These are phyloP conservation scores for Cicer cuneatum DNA, from an alignment of 306 rosid genomes.

Conservation along the genomic window DNA sequence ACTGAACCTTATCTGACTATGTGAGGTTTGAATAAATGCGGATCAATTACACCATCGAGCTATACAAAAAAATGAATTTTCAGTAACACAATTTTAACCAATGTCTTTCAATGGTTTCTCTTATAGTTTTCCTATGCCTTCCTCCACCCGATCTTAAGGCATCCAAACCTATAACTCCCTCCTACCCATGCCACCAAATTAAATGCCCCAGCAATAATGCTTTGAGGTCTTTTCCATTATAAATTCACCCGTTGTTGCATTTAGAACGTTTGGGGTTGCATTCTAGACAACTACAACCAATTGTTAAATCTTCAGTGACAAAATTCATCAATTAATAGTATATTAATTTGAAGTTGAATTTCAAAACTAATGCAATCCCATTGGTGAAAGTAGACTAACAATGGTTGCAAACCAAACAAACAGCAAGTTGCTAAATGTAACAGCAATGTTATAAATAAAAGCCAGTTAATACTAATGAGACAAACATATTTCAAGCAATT, in stretches of 20 bases:
- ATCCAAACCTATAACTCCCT: slow-evolving; percentile 17
- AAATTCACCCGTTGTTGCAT: slow-evolving; percentile 23
- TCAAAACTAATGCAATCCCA: not conserved
- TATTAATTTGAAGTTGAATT: not conserved
- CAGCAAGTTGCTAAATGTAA: slow-evolving; percentile 30
- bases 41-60: slow-evolving; percentile 9
- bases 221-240: slow-evolving; percentile 28
- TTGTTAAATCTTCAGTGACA: slow-evolving; percentile 8
- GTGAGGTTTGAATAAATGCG: not conserved
- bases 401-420: slow-evolving; percentile 15
- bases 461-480: slow-evolving; percentile 23
- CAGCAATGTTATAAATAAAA: slow-evolving; percentile 17
- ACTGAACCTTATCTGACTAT: not conserved
- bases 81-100: too few species aligned
- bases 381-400: slow-evolving; percentile 34
- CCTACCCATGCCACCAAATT: slow-evolving; percentile 8
- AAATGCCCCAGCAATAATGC: slow-evolving; percentile 2
- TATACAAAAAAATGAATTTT: slow-evolving; percentile 5
- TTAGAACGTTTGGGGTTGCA: slow-evolving; percentile 6
- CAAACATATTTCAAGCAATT: slow-evolving; percentile 36
- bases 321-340: slow-evolving; percentile 14
- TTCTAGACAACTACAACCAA: slow-evolving; percentile 14
- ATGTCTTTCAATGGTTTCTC: slow-evolving; percentile 7
- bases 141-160: slow-evolving; percentile 4
- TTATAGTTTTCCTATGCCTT: slow-evolving; percentile 25